Base-by-base conservation (phyloP, 2,329 filamentous ascomycete species). In the Leptographium wingfieldii region DNA sequence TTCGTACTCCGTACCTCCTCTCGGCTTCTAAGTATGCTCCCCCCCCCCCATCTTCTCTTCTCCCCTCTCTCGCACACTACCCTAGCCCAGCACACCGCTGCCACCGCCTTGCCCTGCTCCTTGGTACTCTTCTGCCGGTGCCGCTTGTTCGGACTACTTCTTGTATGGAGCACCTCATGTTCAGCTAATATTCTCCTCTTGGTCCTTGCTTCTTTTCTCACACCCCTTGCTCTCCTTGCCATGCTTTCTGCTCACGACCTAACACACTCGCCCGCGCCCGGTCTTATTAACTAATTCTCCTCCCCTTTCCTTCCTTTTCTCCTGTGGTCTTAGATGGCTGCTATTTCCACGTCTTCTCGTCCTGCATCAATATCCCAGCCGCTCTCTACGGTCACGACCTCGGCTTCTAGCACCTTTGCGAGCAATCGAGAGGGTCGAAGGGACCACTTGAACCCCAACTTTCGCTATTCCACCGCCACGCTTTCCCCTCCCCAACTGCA, bases 261-360 rank as follows among this genome's bases (percentile, higher is more conserved):
- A 19, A 25, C n/a, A 19, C n/a, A 29, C 35, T 48, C 27, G 40
- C 40, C 40, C n/a, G 29, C 11, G 14, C 38, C 14, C 31, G 22
- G 22, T 56, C 22, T 38, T 61, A 51, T 53, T 54, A 52, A 60
- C 55, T 62, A 33, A 57, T 57, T 55, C 55, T 55, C 52, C 54
- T 56, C 56, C 56, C 61, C 55, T 48, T 27, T 40, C 35, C 51
- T 53, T 53, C 40, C 16, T 49, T 54, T 35, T 43, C 25, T 52
- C 55, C 4, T 31, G 9, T 57, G 29, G 29, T 51, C 70, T 72
- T 76, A 77, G 75, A 78, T 77, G 76, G 74, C 74, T 70, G 72
- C 73, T 65, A 65, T 67, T 63, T 67, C 68, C 60, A 65, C 66
- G 53, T 63, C 70, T 59, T 66, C 69, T 65, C 70, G 65, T 59